A percentile compares a stretch with the other conserved stretches of the same genome.
phyloP scores from a whole-genome alignment of 345 rosid genomes.

The Heritiera littoralis region DNA sequence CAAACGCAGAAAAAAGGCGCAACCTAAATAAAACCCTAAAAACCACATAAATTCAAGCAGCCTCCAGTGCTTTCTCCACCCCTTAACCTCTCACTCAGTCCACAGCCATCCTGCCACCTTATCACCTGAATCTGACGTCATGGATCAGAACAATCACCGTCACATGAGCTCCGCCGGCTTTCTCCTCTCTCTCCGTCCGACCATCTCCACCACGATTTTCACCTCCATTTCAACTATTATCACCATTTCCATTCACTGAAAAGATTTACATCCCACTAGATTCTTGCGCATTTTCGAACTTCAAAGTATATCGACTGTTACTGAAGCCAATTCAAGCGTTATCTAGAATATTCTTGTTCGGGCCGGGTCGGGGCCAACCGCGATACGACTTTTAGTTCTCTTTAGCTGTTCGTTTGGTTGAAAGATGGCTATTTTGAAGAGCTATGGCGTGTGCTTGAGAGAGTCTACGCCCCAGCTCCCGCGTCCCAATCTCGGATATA shows the following conservation, averaged over 20 bases:
- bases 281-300: not conserved
- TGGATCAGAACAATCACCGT: not conserved
- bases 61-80: conserved; percentile 1
- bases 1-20: not conserved
- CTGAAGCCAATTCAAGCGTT: not conserved
- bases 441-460: conserved; percentile 40
- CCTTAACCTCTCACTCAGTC: not conserved
- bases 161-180: conserved; percentile 11
- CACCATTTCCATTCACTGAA: conserved; percentile 27
- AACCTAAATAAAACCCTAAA: conserved; percentile 25
- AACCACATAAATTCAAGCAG: not conserved
- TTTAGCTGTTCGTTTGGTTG: not conserved
- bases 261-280: not conserved
- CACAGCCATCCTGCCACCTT: not conserved
- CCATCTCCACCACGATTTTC: conserved; percentile 20
- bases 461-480: conserved; percentile 38
- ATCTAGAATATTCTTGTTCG: not conserved
- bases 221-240: conserved; percentile 21
- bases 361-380: not conserved
- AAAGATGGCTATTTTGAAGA: conserved; percentile 47
- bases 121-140: conserved; percentile 19
- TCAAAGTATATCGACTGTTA: not conserved
- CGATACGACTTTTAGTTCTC: not conserved
- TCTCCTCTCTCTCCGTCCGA: not conserved
- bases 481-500: conserved; percentile 30